Evolutionary conservation across 345 rosid genomes (phyloP).

Genomic region (Cardiospermum halicacabum): DNA sequence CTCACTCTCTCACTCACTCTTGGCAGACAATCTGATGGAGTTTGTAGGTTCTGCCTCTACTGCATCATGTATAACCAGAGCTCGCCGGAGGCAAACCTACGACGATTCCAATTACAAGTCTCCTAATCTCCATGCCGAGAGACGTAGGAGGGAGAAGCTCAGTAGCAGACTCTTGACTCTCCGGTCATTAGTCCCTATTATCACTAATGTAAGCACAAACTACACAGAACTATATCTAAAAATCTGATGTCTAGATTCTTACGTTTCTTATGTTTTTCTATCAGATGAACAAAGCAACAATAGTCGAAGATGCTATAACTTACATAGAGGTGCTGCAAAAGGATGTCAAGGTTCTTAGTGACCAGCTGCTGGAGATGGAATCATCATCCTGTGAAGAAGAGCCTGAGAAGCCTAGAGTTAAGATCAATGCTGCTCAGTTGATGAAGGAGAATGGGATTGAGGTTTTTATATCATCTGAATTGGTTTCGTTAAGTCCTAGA

Average conservation of each 20-base stretch:
- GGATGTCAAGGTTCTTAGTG: slow-evolving; percentile 40
- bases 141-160: slow-evolving; percentile 75
- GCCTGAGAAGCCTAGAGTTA: slow-evolving; percentile 13
- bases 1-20: too few species aligned
- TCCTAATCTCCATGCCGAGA: slow-evolving; percentile 74
- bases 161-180: slow-evolving; percentile 59
- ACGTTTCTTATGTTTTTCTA: background rate
- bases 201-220: slow-evolving; percentile 58
- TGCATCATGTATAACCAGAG: slow-evolving; percentile 18
- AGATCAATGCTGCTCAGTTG: slow-evolving; percentile 33
- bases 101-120: slow-evolving; percentile 45
- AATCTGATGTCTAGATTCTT: background rate
- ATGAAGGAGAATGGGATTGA: slow-evolving; percentile 39
- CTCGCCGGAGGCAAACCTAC: slow-evolving; percentile 16
- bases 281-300: slow-evolving; percentile 81
- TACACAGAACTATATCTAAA: background rate
- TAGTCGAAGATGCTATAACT: slow-evolving; percentile 78
- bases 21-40: slow-evolving; percentile 40
- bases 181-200: slow-evolving; percentile 75
- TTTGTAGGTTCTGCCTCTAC: slow-evolving; percentile 20
- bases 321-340: slow-evolving; percentile 59
- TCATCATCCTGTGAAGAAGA: slow-evolving; percentile 29
- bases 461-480: slow-evolving; percentile 27
- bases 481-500: background rate
- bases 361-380: slow-evolving; percentile 57